phyloP scores from a whole-genome alignment of 192 early-diverging fungal species.

The Diversispora epigaea region DNA sequence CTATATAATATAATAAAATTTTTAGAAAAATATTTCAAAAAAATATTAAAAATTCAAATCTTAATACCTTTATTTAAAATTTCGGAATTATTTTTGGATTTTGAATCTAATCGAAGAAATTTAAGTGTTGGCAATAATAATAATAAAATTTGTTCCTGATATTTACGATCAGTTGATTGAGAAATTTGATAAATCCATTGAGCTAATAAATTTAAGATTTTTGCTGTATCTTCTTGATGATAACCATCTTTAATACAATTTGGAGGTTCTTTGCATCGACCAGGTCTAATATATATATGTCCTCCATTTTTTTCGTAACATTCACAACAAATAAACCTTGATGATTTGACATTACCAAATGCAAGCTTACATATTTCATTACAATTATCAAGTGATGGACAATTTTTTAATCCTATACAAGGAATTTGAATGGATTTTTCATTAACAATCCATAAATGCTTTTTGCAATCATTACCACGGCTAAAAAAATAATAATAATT shows the following conservation, averaged over 20 bases:
- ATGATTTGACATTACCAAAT: background rate
- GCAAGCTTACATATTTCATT: background rate
- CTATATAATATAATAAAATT: no score
- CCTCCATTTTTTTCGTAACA: background rate
- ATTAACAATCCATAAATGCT: background rate
- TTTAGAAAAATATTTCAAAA: no score
- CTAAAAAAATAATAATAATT: slow-evolving; percentile 2
- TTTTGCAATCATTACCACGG: background rate
- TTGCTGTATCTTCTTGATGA: background rate
- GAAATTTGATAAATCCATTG: background rate
- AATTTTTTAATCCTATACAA: background rate
- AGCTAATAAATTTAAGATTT: background rate
- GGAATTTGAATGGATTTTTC: background rate
- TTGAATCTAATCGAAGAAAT: background rate
- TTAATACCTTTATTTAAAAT: no score
- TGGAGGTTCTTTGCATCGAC: background rate
- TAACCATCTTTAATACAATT: background rate
- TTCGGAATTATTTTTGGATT: background rate
- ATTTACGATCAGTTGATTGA: background rate
- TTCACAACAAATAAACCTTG: background rate
- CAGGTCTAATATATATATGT: slow-evolving; percentile 6
- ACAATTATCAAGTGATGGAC: background rate
- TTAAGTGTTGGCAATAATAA: background rate
- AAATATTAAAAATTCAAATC: background rate
- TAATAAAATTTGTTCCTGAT: background rate